A percentile compares a stretch with the other conserved stretches of the same genome.
Conservation (phyloP, 1,139 yeast species). For the Scheffersomyces segobiensis region DNA sequence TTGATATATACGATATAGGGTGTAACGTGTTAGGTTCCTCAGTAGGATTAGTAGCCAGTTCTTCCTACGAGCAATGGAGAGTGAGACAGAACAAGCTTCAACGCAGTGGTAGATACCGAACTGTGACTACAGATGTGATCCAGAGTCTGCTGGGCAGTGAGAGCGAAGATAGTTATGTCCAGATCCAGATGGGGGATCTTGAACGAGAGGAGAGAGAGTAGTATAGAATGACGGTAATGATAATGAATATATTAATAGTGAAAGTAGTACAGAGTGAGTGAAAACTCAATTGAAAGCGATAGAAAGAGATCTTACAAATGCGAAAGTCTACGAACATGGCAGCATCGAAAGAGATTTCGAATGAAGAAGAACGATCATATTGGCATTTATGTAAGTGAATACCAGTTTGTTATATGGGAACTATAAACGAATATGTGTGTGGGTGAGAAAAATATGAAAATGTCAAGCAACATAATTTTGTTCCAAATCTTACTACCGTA, state of each 20-base stretch:
- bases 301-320: not conserved
- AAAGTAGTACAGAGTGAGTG: not conserved
- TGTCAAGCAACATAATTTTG: not conserved
- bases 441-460: not conserved
- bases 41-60: conserved; percentile 22
- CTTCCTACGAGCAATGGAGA: not conserved
- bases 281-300: not conserved
- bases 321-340: not conserved
- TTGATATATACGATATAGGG: conserved; percentile 50
- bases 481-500: not conserved
- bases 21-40: conserved; percentile 42
- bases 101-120: not conserved
- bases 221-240: not conserved
- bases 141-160: not conserved
- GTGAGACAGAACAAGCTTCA: not conserved
- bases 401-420: not conserved
- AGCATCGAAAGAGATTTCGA: not conserved
- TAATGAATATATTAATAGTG: not conserved
- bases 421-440: not conserved
- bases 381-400: not conserved
- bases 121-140: not conserved
- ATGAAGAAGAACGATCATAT: not conserved
- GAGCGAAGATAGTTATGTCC: conserved; percentile 9
- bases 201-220: not conserved
- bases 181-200: conserved; percentile 11